phyloP scores from a whole-genome alignment of 78 protist genomes.

The Dictyostelium intermedium region DNA sequence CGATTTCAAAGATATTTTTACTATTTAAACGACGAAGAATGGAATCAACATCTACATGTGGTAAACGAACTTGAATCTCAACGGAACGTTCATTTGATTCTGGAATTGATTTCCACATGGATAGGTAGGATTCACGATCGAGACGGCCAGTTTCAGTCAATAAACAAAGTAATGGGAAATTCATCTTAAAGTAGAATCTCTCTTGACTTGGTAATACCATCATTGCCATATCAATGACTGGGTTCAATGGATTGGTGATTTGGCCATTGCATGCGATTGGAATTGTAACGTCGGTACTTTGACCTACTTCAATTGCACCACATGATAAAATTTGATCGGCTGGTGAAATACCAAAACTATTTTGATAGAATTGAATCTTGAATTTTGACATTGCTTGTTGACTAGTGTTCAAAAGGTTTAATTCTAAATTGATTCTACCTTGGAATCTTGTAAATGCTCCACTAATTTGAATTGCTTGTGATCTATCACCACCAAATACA shows the following conservation, averaged over 20 bases:
- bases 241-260: conserved; percentile 2
- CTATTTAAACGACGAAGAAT: conserved; percentile 9
- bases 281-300: conserved; percentile 28
- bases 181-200: conserved; percentile 71
- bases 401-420: conserved; percentile 35
- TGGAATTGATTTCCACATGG: conserved; percentile 68
- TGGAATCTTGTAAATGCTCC: conserved; percentile 72
- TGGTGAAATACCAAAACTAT: conserved; percentile 77
- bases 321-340: conserved; percentile 56
- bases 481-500: conserved; percentile 35
- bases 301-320: conserved; percentile 35
- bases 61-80: conserved; percentile 43
- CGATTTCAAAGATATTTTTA: conserved; percentile 64
- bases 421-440: conserved; percentile 60
- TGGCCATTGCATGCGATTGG: conserved; percentile 17
- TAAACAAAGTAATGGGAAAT: conserved; percentile 34
- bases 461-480: conserved; percentile 50
- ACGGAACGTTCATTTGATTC: conserved; percentile 45
- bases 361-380: conserved; percentile 80
- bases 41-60: conserved; percentile 18
- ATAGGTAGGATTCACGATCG: conserved; percentile 59
- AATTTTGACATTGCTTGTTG: conserved; percentile 38
- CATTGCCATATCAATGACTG: conserved; percentile 67
- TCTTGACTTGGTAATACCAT: conserved; percentile 67
- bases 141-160: conserved; percentile 52